Percentiles rank a stretch among this genome's conserved stretches.
These are phyloP conservation scores for Neonectria sp. DNA, from an alignment of 2,329 filamentous ascomycete genomes.

Conservation along the genomic window DNA sequence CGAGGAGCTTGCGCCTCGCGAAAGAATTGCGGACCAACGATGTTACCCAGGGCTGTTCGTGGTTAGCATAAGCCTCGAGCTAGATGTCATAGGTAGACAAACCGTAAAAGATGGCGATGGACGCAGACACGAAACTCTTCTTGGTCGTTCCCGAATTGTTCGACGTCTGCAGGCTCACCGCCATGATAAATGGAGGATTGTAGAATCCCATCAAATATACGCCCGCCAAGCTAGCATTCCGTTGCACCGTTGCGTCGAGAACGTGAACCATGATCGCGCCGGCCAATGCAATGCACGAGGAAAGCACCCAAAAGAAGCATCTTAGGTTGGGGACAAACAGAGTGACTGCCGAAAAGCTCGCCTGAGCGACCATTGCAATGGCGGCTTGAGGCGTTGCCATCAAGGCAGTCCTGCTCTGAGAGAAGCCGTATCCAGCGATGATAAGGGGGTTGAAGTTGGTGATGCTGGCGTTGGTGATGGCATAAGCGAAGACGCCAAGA, in stretches of 20 bases:
- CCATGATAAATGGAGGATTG: constrained; percentile 40
- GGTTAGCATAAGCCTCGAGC: no score
- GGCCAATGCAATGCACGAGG: constrained; percentile 33
- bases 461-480: constrained; percentile 78
- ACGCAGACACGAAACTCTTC: constrained; percentile 48
- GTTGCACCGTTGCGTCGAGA: constrained; percentile 26
- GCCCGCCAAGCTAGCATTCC: constrained; percentile 46
- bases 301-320: constrained; percentile 47
- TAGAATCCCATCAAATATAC: constrained; percentile 53
- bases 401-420: constrained; percentile 41
- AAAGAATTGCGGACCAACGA: no score
- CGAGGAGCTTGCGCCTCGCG: no score
- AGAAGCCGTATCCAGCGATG: constrained; percentile 65
- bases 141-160: constrained; percentile 49
- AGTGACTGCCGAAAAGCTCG: constrained; percentile 38
- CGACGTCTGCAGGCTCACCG: constrained; percentile 47
- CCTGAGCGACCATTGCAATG: constrained; percentile 47
- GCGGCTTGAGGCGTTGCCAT: constrained; percentile 52
- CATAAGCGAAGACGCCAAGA: constrained; percentile 66
- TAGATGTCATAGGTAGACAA: background rate
- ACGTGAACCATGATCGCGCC: constrained; percentile 47
- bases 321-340: constrained; percentile 48
- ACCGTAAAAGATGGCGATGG: constrained; percentile 48
- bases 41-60: no score
- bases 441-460: constrained; percentile 74